Evolutionary conservation across 352 stramenopile species (phyloP), one percentile per base, ranked within the genome.

Genomic region (Sclerospora graminicola): DNA sequence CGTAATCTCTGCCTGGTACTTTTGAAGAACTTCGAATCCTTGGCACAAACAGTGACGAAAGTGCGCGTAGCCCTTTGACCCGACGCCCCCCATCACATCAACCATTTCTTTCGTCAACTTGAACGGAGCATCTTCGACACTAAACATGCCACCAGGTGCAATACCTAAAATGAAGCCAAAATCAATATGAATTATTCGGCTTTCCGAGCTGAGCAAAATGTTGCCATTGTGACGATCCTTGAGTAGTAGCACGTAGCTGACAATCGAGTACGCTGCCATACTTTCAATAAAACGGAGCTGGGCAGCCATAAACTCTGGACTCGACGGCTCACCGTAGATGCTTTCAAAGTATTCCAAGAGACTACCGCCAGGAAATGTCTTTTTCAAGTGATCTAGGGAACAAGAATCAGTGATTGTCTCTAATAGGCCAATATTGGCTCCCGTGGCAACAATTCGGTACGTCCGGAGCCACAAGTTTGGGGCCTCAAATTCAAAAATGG

Each of bases 191-290:
- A 99, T 95, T 27, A 99, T 69, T 52, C 96, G 91, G 5, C 96
- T 95, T 27, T 91, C 69, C 2, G 78, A 90, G 60, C 96, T 94
- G 39, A 99, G 87, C 71, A 99, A 84, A 20, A 99, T 97, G 64
- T 99, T 98, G 13, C 95, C 96, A 50, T 99, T 99, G 82, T 99
- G 96, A 1, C 95, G 83, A 65, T 99, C 96, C 60, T 99, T 98
- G 36, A 99, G 66, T 32, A 96, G 67, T 13, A 99, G 62, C 16
- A 99, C 65, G 52, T 99, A 99, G 29, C 75, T 94, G n/a, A 98
- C 87, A 26, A 99, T 78, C 8, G 89, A 97, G 66, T 99, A 99
- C 33, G 86, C 96, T 2, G 94, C 95, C 58, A 98, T 82, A 48
- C 82, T 97, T 19, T 83, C 66, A 47, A 97, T 90, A 43, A 98